Evolutionary conservation across 495 filamentous ascomycete genomes (phyloP).

Genomic region (Penicillium arizonense): DNA sequence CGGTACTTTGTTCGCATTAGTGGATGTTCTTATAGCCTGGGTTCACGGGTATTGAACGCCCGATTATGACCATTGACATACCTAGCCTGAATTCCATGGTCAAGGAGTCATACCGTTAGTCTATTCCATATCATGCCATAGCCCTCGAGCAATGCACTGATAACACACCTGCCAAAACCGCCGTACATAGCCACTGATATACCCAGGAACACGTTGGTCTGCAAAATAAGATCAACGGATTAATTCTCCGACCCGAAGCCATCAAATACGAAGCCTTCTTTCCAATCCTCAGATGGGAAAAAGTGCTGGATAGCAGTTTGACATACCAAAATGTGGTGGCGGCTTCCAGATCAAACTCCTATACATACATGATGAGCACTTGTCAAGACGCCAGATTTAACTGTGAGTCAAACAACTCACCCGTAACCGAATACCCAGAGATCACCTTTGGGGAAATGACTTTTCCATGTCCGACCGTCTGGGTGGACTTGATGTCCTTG

Average conservation of each 20-base stretch:
- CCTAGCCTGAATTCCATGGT: slow-evolving; percentile 30
- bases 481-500: slow-evolving; percentile 27
- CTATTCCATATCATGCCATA: neutral
- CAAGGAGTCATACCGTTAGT: slow-evolving; percentile 8
- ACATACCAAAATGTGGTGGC: slow-evolving; percentile 87
- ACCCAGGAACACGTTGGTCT: slow-evolving; percentile 87
- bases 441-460: slow-evolving; percentile 51
- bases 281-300: neutral
- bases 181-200: slow-evolving; percentile 90
- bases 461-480: slow-evolving; percentile 41
- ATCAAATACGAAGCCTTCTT: neutral
- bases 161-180: slow-evolving; percentile 86
- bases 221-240: slow-evolving; percentile 4
- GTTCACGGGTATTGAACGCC: neutral
- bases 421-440: slow-evolving; percentile 94
- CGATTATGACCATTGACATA: slow-evolving; percentile 11
- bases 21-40: neutral
- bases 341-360: slow-evolving; percentile 99
- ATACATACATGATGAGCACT: neutral
- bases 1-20: slow-evolving; percentile 52
- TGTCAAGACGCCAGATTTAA: neutral
- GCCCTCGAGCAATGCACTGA: neutral
- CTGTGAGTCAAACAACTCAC: slow-evolving; percentile 45
- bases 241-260: neutral
- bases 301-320: neutral